These are phyloP conservation scores for Saccharomycopsis sp. DNA, from an alignment of 805 yeast species.

Conservation along the genomic window DNA sequence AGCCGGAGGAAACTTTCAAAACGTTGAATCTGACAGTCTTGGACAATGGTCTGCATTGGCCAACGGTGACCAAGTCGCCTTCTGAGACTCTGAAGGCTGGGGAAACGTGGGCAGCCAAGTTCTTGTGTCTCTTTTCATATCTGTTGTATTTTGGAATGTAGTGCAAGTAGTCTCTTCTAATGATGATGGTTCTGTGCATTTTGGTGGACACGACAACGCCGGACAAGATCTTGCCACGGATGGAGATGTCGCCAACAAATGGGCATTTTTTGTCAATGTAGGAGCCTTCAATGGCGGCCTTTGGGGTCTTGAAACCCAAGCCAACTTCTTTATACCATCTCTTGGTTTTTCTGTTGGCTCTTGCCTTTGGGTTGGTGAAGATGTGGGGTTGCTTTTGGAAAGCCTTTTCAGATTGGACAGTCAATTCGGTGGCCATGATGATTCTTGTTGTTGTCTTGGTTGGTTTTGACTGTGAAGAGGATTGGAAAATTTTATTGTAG, in stretches of 20 bases:
- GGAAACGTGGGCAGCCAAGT: conserved; percentile 98
- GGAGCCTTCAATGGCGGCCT: conserved; percentile 94
- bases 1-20: conserved; percentile 84
- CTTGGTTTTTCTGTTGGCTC: conserved; percentile 97
- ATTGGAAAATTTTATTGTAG: background rate
- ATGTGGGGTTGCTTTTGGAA: conserved; percentile 99
- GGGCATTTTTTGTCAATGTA: conserved; percentile 99
- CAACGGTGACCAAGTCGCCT: conserved; percentile 98
- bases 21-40: conserved; percentile 99
- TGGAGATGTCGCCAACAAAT: conserved; percentile 91
- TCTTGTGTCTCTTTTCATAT: conserved; percentile 99
- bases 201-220: conserved; percentile 99
- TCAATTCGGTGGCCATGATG: conserved; percentile 96
- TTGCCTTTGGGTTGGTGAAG: conserved; percentile 99
- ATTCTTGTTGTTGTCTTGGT: no score
- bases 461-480: no score
- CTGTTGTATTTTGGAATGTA: conserved; percentile 99
- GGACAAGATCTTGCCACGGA: conserved; percentile 99
- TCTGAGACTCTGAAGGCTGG: conserved; percentile 99
- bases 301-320: conserved; percentile 99
- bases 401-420: conserved; percentile 99
- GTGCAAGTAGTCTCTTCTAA: conserved; percentile 99
- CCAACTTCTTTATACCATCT: conserved; percentile 99
- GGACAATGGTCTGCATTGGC: conserved; percentile 99
- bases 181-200: conserved; percentile 99